A percentile compares a stretch with the other conserved stretches of the same genome.
These are phyloP conservation scores for Apocynum venetum DNA, from an alignment of 257 asterid species.

Conservation along the genomic window DNA sequence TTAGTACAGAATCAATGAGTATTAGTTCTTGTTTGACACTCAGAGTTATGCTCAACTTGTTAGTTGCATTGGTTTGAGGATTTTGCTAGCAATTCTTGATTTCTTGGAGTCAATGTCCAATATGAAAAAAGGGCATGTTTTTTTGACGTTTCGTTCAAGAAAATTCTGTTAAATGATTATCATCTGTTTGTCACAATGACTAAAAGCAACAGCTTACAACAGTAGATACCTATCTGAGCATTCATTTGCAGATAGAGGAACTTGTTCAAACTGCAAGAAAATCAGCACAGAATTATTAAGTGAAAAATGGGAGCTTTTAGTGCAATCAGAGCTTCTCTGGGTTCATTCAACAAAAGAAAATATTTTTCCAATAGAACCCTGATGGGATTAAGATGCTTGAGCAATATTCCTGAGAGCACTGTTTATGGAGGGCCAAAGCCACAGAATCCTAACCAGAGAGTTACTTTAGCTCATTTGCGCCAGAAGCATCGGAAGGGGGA, in stretches of 20 bases:
- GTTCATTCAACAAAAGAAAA: not conserved
- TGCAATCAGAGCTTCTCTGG: constrained; percentile 9
- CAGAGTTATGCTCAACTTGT: too few relatives aligned
- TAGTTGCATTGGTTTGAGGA: too few relatives aligned
- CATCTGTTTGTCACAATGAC: too few relatives aligned
- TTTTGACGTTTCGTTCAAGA: too few relatives aligned
- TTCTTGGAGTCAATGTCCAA: too few relatives aligned
- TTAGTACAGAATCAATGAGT: too few relatives aligned
- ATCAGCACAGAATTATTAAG: not conserved
- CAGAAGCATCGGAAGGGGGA: constrained; percentile 69
- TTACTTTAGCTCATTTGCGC: constrained; percentile 58
- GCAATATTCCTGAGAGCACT: constrained; percentile 67
- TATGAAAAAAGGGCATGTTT: too few relatives aligned
- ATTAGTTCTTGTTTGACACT: too few relatives aligned
- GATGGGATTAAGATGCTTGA: constrained; percentile 34
- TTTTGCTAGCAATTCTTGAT: too few relatives aligned
- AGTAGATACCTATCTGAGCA: not conserved
- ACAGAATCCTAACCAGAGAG: constrained; percentile 61
- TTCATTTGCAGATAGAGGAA: not conserved
- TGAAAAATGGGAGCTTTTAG: constrained; percentile 10
- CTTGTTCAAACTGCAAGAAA: not conserved
- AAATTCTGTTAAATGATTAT: too few relatives aligned
- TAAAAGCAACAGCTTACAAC: too few relatives aligned
- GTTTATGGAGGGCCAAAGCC: constrained; percentile 94
- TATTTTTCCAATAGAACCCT: constrained; percentile 9